Conservation (phyloP, 768 basidiomycete genomes). For the Galerina sulciceps region DNA sequence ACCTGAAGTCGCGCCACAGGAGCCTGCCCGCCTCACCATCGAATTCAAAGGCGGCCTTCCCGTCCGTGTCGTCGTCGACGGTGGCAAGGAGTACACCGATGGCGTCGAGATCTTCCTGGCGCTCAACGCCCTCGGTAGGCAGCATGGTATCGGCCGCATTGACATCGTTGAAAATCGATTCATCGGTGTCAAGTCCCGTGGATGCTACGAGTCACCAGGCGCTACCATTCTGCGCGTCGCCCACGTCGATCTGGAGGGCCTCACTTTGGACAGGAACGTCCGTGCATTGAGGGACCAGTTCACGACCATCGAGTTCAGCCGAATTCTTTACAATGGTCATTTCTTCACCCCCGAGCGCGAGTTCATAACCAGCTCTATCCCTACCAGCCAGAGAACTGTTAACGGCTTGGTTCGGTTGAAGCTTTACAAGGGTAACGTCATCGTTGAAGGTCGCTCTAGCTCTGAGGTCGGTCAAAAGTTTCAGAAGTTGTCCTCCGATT, state of each 20-base stretch:
- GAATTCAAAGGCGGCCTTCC: constrained; percentile 91
- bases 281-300: constrained; percentile 94
- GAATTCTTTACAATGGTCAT: constrained; percentile 97
- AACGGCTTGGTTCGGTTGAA: constrained; percentile 91
- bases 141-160: constrained; percentile 95
- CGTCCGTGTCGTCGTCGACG: constrained; percentile 72
- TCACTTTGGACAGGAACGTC: constrained; percentile 98
- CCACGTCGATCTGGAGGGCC: constrained; percentile 95
- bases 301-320: constrained; percentile 85
- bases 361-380: constrained; percentile 89
- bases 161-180: constrained; percentile 99
- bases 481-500: not conserved
- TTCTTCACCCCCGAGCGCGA: constrained; percentile 99
- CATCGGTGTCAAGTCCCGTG: constrained; percentile 98
- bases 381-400: constrained; percentile 94
- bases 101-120: constrained; percentile 91
- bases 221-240: constrained; percentile 95
- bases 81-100: constrained; percentile 77
- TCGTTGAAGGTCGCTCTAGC: constrained; percentile 90
- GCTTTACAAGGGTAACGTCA: constrained; percentile 95
- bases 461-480: constrained; percentile 63
- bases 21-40: constrained; percentile 80
- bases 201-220: constrained; percentile 98
- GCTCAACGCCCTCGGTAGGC: constrained; percentile 90
- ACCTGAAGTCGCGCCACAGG: constrained; percentile 79